Percentiles rank a stretch among this genome's conserved stretches.
Evolutionary conservation across 345 rosid species (phyloP).

Genomic region (Psidium guajava): DNA sequence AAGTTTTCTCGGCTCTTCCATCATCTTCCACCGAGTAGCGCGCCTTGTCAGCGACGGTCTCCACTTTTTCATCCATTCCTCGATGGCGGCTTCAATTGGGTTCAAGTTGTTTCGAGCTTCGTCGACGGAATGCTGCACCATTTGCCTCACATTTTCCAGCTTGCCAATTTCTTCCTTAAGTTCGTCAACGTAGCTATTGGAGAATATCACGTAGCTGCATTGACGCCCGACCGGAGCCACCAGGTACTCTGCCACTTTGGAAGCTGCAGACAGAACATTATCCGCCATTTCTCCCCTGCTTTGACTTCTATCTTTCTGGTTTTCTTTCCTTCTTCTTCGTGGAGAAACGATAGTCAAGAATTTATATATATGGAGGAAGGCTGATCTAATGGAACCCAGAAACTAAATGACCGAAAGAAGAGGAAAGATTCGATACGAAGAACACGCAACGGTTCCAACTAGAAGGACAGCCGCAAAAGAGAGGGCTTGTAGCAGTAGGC

Average conservation of each 20-base stretch:
- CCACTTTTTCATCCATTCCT: neutral
- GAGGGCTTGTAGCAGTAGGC: no score
- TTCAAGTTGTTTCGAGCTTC: neutral
- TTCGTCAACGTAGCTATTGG: neutral
- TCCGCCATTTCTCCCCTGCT: neutral
- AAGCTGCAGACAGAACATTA: neutral
- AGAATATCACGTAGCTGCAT: neutral
- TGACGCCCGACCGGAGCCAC: neutral
- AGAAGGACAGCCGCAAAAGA: no score
- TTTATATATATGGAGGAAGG: neutral
- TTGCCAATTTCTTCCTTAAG: neutral
- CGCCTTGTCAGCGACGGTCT: neutral
- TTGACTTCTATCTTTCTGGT: neutral
- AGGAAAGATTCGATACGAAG: neutral
- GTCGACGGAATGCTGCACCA: neutral
- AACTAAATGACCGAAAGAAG: neutral
- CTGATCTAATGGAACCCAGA: neutral
- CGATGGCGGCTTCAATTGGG: accelerated
- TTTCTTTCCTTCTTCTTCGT: neutral
- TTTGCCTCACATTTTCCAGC: neutral
- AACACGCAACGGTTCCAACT: no score
- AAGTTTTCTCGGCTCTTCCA: no score
- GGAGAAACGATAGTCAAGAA: neutral
- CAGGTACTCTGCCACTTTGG: neutral
- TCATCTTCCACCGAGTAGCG: accelerated